Percentiles rank a stretch among this genome's conserved stretches.
These are phyloP conservation scores for Citrus cavaleriei DNA, from an alignment of 345 rosid genomes.

Conservation along the genomic window DNA sequence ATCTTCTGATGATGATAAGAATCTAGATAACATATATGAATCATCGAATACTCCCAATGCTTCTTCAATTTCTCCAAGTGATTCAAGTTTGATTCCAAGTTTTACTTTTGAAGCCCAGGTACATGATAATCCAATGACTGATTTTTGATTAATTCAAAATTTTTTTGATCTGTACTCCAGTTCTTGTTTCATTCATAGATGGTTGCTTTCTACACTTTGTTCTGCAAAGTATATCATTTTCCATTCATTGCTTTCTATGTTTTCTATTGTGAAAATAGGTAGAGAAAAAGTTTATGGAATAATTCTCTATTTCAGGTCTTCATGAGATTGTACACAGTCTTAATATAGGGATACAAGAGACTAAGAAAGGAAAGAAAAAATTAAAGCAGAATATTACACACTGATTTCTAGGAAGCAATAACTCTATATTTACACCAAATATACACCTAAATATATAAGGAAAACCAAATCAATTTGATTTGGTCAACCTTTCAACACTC, in stretches of 20 bases:
- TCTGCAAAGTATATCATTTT: background rate
- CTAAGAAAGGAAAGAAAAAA: too few relatives aligned
- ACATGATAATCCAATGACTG: slow-evolving; percentile 2
- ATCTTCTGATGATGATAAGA: slow-evolving; percentile 42
- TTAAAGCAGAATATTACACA: too few relatives aligned
- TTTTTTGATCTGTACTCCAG: slow-evolving; percentile 1
- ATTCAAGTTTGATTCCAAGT: slow-evolving; percentile 48
- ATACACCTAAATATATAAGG: too few relatives aligned
- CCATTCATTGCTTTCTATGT: background rate
- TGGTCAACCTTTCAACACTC: too few relatives aligned
- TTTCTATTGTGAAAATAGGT: too few relatives aligned
- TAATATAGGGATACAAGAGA: too few relatives aligned
- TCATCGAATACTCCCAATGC: slow-evolving; percentile 33
- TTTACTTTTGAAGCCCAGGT: slow-evolving; percentile 96
- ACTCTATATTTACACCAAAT: too few relatives aligned
- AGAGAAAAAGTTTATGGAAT: too few relatives aligned
- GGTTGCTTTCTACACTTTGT: background rate
- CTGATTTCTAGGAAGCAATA: too few relatives aligned
- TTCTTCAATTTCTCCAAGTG: slow-evolving; percentile 33
- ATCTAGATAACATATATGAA: slow-evolving; percentile 32
- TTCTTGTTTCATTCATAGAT: background rate
- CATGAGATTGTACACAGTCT: too few relatives aligned
- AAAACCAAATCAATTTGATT: too few relatives aligned
- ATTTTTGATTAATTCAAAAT: background rate
- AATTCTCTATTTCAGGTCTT: too few relatives aligned